Percentiles rank a stretch among this genome's conserved stretches.
These are phyloP conservation scores for Hordeum vulgare DNA, from an alignment of 176 grass and related monocot species.

Conservation along the genomic window DNA sequence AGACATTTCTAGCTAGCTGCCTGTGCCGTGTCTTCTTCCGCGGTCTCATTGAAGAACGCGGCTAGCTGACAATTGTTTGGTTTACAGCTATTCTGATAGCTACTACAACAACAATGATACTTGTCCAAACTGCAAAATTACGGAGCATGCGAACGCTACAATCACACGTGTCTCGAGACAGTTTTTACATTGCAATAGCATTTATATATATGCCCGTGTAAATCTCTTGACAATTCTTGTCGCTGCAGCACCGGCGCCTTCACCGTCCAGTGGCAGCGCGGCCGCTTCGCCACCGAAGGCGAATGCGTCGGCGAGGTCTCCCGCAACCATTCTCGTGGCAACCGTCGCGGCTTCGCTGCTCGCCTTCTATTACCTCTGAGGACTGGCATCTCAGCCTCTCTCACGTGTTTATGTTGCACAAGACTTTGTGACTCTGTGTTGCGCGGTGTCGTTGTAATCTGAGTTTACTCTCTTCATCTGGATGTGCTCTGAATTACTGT, in stretches of 20 bases:
- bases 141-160: background rate
- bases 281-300: background rate
- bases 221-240: background rate
- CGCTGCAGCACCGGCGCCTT: conserved; percentile 14
- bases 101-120: background rate
- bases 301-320: background rate
- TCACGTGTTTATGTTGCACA: background rate
- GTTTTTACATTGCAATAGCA: background rate
- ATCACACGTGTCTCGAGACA: background rate
- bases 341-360: conserved; percentile 11
- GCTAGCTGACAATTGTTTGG: background rate
- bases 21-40: background rate
- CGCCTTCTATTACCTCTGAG: conserved; percentile 22
- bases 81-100: background rate
- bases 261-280: background rate
- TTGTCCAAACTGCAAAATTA: background rate
- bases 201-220: background rate
- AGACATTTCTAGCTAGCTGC: background rate
- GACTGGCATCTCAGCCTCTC: background rate
- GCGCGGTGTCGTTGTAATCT: background rate
- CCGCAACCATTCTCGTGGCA: background rate
- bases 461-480: background rate
- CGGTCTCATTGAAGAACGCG: background rate
- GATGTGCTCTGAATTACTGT: background rate
- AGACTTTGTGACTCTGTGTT: background rate